These are phyloP conservation scores for Phymatotrichopsis omnivora DNA, from an alignment of 2,329 filamentous ascomycete genomes.

Conservation along the genomic window DNA sequence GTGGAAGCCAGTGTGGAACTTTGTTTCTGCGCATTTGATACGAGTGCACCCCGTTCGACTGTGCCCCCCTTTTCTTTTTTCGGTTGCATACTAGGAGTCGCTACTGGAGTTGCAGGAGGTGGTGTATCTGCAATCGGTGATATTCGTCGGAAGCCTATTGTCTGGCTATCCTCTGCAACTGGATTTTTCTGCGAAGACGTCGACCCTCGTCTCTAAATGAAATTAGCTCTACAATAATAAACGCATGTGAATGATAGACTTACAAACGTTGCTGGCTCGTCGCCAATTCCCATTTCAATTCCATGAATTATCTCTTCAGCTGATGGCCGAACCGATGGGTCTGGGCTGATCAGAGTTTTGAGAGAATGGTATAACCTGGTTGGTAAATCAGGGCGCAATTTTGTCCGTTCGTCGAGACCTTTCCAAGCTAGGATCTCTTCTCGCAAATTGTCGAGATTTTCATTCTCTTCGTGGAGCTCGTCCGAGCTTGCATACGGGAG, in stretches of 20 bases:
- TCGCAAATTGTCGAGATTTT: conserved; percentile 76
- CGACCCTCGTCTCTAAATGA: conserved; percentile 25
- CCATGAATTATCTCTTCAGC: conserved; percentile 74
- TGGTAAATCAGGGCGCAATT: conserved; percentile 70
- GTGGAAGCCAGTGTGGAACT: conserved; percentile 15
- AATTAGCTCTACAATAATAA: conserved; percentile 32
- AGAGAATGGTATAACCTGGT: conserved; percentile 76
- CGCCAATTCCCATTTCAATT: conserved; percentile 53
- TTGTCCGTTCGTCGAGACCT: conserved; percentile 69
- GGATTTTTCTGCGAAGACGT: conserved; percentile 19
- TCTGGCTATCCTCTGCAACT: conserved; percentile 28
- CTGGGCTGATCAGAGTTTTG: conserved; percentile 66
- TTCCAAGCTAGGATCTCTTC: conserved; percentile 79
- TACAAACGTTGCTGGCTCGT: conserved; percentile 33
- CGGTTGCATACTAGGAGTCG: conserved; percentile 23
- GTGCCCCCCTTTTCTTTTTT: background rate
- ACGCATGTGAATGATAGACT: conserved; percentile 18
- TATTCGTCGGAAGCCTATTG: conserved; percentile 35
- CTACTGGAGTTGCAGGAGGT: conserved; percentile 28
- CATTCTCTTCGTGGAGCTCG: conserved; percentile 76
- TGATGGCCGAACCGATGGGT: conserved; percentile 66
- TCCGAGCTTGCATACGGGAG: conserved; percentile 81
- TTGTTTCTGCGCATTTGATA: conserved; percentile 4
- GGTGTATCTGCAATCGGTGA: conserved; percentile 36
- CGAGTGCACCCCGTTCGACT: background rate